Evolutionary conservation across 208 protist genomes (phyloP), one percentile per base, ranked within the genome.

Genomic region (Trypanosoma platydactyli): DNA sequence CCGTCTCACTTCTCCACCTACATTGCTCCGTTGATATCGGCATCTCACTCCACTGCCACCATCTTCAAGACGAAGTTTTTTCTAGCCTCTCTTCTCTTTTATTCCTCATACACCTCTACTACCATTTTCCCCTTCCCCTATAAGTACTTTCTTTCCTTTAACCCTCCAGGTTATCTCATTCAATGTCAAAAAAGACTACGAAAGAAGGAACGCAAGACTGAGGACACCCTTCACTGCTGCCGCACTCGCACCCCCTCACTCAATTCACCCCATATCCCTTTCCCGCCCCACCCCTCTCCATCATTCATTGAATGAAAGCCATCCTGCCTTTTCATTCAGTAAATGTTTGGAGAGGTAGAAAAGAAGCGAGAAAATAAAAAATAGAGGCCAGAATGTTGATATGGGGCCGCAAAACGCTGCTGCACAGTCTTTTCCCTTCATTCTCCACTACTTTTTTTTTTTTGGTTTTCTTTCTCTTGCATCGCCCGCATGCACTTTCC

Each of bases 381-480:
- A 38, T 38, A 9, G 9, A 38, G 33, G 9, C 9, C 9, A 38
- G 33, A 38, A 9, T 38, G 33, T 11, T 38, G 33, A 38, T 38
- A 38, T 9, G 33, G 33, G 9, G 33, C 33, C 9, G 33, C 33
- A 38, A 38, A 38, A 9, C 33, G 33, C 44, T 33, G 15, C 27
- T 13, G 12, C 13, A 18, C 4, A 7, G 25, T 41, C 51, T 42
- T n/a, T 41, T 52, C 29, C 13, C 25, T 33, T 27, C 16, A 30
- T 70, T 16, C 55, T 64, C 56, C 41, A 16, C 55, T 12, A 49
- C 38, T 58, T 38, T 18, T 16, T 52, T 63, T 63, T 54, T 54
- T 54, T 54, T 22, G 13, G 9, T 13, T 59, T 25, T 59, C 24
- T 59, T 18, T 44, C 24, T 2, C 3, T 5, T 42, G n/a, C n/a